phyloP scores from a whole-genome alignment of 495 filamentous ascomycete genomes.

The Aspergillus affinis region DNA sequence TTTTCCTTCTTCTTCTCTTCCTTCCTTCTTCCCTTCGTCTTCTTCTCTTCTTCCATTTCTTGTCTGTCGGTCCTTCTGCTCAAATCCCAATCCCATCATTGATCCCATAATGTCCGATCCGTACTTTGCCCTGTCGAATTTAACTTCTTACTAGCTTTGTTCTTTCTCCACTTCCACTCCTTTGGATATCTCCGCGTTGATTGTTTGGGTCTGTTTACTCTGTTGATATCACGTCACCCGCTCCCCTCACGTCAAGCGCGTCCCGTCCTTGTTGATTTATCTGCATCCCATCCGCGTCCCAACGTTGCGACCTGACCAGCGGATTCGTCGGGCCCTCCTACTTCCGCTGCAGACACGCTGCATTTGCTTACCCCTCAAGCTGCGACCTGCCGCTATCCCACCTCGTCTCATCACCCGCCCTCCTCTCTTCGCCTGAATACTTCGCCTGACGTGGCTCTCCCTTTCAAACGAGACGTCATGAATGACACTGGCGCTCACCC shows the following conservation, averaged over 20 bases:
- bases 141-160: slow-evolving; percentile 9
- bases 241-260: slow-evolving; percentile 12
- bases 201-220: slow-evolving; percentile 19
- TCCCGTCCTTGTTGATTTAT: background rate
- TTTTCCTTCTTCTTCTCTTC: slow-evolving; percentile 5
- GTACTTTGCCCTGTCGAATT: slow-evolving; percentile 11
- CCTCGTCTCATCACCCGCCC: slow-evolving; percentile 1
- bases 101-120: slow-evolving; percentile 6
- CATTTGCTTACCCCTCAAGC: slow-evolving; percentile 3
- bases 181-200: background rate
- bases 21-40: slow-evolving; percentile 3
- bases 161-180: slow-evolving; percentile 3
- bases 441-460: background rate
- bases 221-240: slow-evolving; percentile 25
- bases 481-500: slow-evolving; percentile 47
- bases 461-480: slow-evolving; percentile 36
- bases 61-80: slow-evolving; percentile 8
- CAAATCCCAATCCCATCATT: background rate
- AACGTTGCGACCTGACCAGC: background rate
- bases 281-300: background rate
- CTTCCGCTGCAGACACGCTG: background rate
- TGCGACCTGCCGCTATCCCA: slow-evolving; percentile 1
- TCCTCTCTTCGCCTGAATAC: slow-evolving; percentile 1
- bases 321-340: background rate
- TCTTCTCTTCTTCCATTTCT: slow-evolving; percentile 9